phyloP scores from a whole-genome alignment of 768 basidiomycete species.

The Trametes cinnabarina region DNA sequence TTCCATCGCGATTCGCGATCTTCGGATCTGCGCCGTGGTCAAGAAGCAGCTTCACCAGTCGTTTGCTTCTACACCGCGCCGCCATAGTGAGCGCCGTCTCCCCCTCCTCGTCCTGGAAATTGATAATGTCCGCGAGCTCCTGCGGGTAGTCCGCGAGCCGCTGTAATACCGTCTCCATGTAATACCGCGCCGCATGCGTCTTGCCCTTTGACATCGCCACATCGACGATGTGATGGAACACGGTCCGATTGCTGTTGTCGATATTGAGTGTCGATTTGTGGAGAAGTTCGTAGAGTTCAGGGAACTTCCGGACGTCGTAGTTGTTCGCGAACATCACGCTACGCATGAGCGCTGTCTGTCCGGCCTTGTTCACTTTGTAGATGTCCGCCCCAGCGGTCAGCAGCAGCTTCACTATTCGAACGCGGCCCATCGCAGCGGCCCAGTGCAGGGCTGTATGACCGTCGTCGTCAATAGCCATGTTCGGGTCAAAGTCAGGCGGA shows the following conservation, averaged over 20 bases:
- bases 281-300: constrained; percentile 92
- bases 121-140: constrained; percentile 96
- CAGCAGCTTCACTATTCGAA: constrained; percentile 91
- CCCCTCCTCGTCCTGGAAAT: constrained; percentile 98
- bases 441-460: constrained; percentile 96
- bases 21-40: constrained; percentile 97
- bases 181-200: constrained; percentile 95
- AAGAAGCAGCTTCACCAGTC: constrained; percentile 90
- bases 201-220: constrained; percentile 97
- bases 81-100: constrained; percentile 98
- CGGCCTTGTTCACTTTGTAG: constrained; percentile 93
- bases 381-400: constrained; percentile 94
- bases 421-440: constrained; percentile 98
- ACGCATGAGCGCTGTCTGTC: constrained; percentile 97
- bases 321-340: constrained; percentile 99
- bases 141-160: constrained; percentile 91
- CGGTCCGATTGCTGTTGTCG: constrained; percentile 94
- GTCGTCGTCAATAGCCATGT: constrained; percentile 97
- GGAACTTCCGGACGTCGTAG: constrained; percentile 98
- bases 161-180: constrained; percentile 93
- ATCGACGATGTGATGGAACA: constrained; percentile 97
- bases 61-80: constrained; percentile 91
- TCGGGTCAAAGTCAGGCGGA: constrained; percentile 89
- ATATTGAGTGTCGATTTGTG: constrained; percentile 99
- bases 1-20: constrained; percentile 89